These are phyloP conservation scores for Sporodiniella umbellata DNA, from an alignment of 371 early-diverging fungal genomes.

Conservation along the genomic window DNA sequence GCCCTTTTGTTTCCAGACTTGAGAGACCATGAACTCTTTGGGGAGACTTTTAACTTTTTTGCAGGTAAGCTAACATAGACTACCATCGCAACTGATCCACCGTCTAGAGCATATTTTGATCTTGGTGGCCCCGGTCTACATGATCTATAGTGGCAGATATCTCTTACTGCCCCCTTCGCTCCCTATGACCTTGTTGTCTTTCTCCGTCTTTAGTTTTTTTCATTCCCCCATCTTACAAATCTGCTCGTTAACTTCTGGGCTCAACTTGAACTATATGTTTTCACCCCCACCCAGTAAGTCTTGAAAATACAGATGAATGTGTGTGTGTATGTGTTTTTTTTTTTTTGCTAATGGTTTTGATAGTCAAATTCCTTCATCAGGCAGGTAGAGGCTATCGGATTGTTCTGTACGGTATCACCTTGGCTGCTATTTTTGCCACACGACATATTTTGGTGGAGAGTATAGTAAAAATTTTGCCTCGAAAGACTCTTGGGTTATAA, in stretches of 20 bases:
- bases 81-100: neutral
- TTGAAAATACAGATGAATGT: neutral
- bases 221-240: conserved; percentile 41
- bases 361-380: conserved; percentile 16
- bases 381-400: conserved; percentile 19
- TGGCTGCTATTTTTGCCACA: conserved; percentile 22
- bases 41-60: conserved; percentile 61
- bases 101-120: conserved; percentile 44
- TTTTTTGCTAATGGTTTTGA: neutral
- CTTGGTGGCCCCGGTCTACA: conserved; percentile 41
- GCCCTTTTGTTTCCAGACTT: conserved; percentile 58
- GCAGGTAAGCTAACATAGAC: conserved; percentile 43
- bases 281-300: conserved; percentile 46
- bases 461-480: conserved; percentile 13
- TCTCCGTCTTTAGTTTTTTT: conserved; percentile 45
- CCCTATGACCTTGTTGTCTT: conserved; percentile 44
- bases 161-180: conserved; percentile 41
- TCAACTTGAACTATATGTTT: conserved; percentile 50
- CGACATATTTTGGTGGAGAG: conserved; percentile 20
- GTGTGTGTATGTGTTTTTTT: too few species aligned
- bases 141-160: conserved; percentile 49
- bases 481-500: conserved; percentile 8
- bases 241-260: conserved; percentile 37
- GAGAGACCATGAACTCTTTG: conserved; percentile 47
- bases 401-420: conserved; percentile 20